phyloP scores from a whole-genome alignment of 2,329 filamentous ascomycete genomes.

The Aspergillus felis region DNA sequence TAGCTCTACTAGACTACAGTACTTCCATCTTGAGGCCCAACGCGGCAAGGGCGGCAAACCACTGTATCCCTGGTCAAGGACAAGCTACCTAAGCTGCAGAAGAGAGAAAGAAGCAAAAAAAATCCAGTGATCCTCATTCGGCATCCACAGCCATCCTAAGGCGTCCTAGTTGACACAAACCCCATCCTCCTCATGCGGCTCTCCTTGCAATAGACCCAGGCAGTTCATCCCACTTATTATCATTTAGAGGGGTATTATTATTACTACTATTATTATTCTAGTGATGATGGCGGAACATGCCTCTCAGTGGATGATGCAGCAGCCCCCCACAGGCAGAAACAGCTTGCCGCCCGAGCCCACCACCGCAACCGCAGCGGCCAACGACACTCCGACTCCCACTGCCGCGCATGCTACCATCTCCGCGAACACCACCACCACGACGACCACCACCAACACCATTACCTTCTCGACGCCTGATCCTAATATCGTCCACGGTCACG shows the following conservation, averaged over 20 bases:
- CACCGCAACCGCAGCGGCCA: slow-evolving; percentile 4
- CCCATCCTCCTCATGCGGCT: slow-evolving; percentile 8
- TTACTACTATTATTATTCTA: slow-evolving; percentile 1
- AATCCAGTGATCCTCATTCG: background rate
- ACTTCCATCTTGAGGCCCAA: background rate
- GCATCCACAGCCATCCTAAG: background rate
- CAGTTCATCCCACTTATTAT: background rate
- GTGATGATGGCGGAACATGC: slow-evolving; percentile 22
- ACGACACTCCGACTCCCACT: slow-evolving; percentile 5
- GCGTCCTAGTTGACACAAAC: background rate
- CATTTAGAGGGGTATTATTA: too few relatives aligned
- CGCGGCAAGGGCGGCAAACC: slow-evolving; percentile 4
- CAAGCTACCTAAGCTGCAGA: background rate
- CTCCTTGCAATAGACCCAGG: slow-evolving; percentile 3
- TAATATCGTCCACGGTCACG: slow-evolving; percentile 33
- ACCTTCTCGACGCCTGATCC: slow-evolving; percentile 4
- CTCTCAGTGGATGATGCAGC: slow-evolving; percentile 7
- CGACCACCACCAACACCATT: slow-evolving; percentile 2
- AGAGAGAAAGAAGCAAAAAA: background rate
- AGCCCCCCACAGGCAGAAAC: slow-evolving; percentile 23
- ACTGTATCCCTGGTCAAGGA: background rate
- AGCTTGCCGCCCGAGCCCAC: slow-evolving; percentile 15
- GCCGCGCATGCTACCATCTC: slow-evolving; percentile 1
- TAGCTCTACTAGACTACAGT: background rate
- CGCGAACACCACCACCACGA: slow-evolving; percentile 8